Evolutionary conservation across 441 rosid genomes (phyloP), one percentile per base, ranked within the genome.

Genomic region (Pelargonium fulgidum): DNA sequence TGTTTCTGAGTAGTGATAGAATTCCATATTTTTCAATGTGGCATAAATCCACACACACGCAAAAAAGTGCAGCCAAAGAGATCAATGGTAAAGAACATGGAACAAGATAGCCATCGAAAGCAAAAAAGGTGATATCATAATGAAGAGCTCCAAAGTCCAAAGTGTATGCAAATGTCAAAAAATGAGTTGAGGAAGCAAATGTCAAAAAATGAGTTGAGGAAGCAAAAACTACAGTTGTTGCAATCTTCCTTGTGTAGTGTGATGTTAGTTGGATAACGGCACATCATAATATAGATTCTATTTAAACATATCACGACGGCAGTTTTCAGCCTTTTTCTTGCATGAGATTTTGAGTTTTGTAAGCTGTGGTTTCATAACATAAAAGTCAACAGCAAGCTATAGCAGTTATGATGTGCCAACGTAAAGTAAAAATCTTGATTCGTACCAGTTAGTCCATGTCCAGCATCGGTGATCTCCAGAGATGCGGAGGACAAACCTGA

Each of bases 401-500:
- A 41, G 7, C 45, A 41, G 22, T 41, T 24, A 0, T 12, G 22
- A 45, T 47, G 24, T 39, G 36, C 3, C 48, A 14, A 19, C n/a
- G 24, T 58, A 20, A 63, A 41, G 65, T 61, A 24, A 4, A 56
- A 4, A 65, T 19, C 72, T 64, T 64, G 42, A 70, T 45, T 70
- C 68, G 36, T 81, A 77, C 85, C 88, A 24, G 67, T 85, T 70
- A 75, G 64, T 77, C 87, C 89, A 56, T 80, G 80, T 80, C 78
- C 85, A 66, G 76, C 82, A 68, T 85, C 89, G 59, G 71, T 74
- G 65, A 90, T 81, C 84, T 86, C 96, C 81, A 92, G 77, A 5
- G 93, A 92, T 73, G 95, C 98, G 10, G 89, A 87, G n/a, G 95
- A 92, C 65, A 90, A 67, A 75, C 98, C 96, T 92, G 82, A 47